These are phyloP conservation scores for Discostella pseudostelligera DNA, from an alignment of 108 stramenopile genomes.

Conservation along the genomic window DNA sequence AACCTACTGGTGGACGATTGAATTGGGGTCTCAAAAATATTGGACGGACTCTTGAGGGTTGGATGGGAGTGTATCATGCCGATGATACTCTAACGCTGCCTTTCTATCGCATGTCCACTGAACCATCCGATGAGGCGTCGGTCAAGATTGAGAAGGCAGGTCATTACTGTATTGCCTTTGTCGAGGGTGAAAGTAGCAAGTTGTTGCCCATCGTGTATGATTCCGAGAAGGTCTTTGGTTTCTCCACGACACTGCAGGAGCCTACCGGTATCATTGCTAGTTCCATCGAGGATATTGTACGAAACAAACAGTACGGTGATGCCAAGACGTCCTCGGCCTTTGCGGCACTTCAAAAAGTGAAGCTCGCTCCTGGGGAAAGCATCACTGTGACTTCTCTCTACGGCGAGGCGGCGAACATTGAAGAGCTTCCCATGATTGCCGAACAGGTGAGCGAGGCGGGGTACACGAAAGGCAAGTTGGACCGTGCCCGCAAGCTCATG, in stretches of 20 bases:
- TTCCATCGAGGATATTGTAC: conserved; percentile 72
- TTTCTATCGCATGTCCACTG: conserved; percentile 91
- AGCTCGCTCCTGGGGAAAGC: conserved; percentile 69
- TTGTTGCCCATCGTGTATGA: conserved; percentile 92
- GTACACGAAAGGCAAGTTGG: conserved; percentile 69
- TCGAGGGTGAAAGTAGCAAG: conserved; percentile 57
- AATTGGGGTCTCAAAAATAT: conserved; percentile 86
- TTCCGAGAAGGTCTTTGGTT: conserved; percentile 88
- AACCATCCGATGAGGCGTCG: conserved; percentile 82
- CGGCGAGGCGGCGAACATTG: conserved; percentile 75
- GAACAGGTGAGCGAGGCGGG: conserved; percentile 60
- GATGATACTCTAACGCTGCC: conserved; percentile 80
- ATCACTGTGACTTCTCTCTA: conserved; percentile 85
- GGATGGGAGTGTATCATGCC: conserved; percentile 94
- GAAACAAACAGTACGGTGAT: conserved; percentile 79
- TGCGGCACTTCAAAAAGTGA: conserved; percentile 73
- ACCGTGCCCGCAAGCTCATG: conserved; percentile 74
- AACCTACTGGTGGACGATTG: conserved; percentile 80
- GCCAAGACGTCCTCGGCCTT: conserved; percentile 93
- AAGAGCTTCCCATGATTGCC: conserved; percentile 68
- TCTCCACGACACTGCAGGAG: conserved; percentile 66
- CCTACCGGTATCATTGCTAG: conserved; percentile 58
- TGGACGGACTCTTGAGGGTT: conserved; percentile 95
- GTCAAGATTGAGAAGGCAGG: conserved; percentile 88
- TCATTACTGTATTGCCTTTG: conserved; percentile 87